These are phyloP conservation scores for Cercophora newfieldiana DNA, from an alignment of 495 filamentous ascomycete genomes.

Conservation along the genomic window DNA sequence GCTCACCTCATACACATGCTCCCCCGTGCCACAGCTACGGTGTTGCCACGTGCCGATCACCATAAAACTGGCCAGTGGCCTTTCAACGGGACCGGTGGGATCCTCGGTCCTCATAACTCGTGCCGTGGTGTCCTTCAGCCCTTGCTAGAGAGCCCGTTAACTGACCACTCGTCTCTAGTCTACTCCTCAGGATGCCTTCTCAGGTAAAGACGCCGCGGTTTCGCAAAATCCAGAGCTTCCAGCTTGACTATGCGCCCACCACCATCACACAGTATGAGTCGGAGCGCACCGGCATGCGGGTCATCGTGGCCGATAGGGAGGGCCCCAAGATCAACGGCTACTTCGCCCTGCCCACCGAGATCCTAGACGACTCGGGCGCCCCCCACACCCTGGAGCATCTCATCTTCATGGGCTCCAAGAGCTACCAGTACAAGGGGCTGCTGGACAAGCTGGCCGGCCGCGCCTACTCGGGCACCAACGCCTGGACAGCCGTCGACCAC, in stretches of 20 bases:
- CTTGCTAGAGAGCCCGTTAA: constrained; percentile 22
- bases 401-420: constrained; percentile 96
- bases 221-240: constrained; percentile 79
- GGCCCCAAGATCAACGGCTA: constrained; percentile 93
- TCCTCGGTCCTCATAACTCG: not conserved
- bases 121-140: not conserved
- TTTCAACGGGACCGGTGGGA: not conserved
- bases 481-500: constrained; percentile 92
- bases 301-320: constrained; percentile 85
- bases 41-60: not conserved
- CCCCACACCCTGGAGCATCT: constrained; percentile 97
- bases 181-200: constrained; percentile 36
- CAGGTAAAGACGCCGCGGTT: constrained; percentile 56
- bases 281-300: constrained; percentile 89
- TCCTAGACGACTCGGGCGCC: constrained; percentile 92
- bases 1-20: not conserved
- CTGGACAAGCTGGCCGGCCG: constrained; percentile 91
- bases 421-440: constrained; percentile 89
- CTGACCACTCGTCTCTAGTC: constrained; percentile 20
- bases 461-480: constrained; percentile 92
- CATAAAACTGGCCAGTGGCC: not conserved
- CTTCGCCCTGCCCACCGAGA: constrained; percentile 94
- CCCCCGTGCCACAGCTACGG: not conserved
- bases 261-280: constrained; percentile 78
- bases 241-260: constrained; percentile 81